A percentile compares a stretch with the other conserved stretches of the same genome.
Conservation (phyloP, 2,329 filamentous ascomycete genomes). For the Calonectria montana region DNA sequence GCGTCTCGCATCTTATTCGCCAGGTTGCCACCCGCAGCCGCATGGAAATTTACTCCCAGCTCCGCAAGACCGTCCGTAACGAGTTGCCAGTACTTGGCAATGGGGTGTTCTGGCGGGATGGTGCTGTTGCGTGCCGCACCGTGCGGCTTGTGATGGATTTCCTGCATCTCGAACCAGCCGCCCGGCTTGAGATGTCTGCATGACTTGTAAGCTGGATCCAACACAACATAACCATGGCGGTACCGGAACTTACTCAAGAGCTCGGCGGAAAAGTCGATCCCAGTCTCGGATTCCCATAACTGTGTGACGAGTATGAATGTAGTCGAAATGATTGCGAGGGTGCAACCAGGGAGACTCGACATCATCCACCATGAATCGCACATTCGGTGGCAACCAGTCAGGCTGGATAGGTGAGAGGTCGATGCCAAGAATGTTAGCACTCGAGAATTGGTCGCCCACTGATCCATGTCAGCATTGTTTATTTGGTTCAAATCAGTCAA, state of each 20-base stretch:
- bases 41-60: slow-evolving; percentile 60
- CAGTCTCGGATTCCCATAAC: slow-evolving; percentile 68
- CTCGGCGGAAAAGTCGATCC: slow-evolving; percentile 57
- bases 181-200: slow-evolving; percentile 63
- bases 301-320: slow-evolving; percentile 69
- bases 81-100: slow-evolving; percentile 59
- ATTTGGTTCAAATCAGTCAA: not conserved
- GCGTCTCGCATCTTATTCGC: slow-evolving; percentile 59
- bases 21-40: slow-evolving; percentile 54
- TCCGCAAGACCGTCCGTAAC: slow-evolving; percentile 56
- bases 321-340: slow-evolving; percentile 66
- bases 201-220: not conserved
- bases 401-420: slow-evolving; percentile 63
- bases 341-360: slow-evolving; percentile 68
- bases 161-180: slow-evolving; percentile 67
- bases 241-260: slow-evolving; percentile 31
- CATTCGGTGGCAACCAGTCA: slow-evolving; percentile 65
- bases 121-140: slow-evolving; percentile 54
- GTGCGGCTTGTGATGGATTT: slow-evolving; percentile 62
- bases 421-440: slow-evolving; percentile 56
- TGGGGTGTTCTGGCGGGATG: slow-evolving; percentile 53
- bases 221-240: not conserved
- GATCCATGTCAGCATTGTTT: slow-evolving; percentile 21
- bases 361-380: slow-evolving; percentile 68
- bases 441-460: slow-evolving; percentile 61